Percentiles rank a stretch among this genome's conserved stretches.
phyloP scores from a whole-genome alignment of 306 rosid species.

The Biancaea sappan region DNA sequence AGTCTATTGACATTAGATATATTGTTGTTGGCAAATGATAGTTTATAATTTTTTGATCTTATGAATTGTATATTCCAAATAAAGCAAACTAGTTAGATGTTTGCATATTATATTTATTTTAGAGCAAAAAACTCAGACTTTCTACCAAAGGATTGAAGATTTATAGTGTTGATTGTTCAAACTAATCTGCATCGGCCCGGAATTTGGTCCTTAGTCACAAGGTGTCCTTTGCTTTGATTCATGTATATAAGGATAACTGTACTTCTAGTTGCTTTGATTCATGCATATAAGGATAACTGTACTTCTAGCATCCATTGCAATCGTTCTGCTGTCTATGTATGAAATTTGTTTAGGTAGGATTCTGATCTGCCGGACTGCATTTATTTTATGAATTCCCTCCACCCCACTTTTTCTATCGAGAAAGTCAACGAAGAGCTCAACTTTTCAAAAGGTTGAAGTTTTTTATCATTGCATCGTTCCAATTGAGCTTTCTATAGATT shows the following conservation, averaged over 20 bases:
- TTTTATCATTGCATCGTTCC: too few species aligned
- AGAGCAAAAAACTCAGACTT: not conserved
- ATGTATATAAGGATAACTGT: not conserved
- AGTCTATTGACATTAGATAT: not conserved
- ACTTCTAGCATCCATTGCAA: not conserved
- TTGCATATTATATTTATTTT: not conserved
- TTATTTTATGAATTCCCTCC: not conserved
- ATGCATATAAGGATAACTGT: not conserved
- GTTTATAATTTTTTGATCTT: not conserved
- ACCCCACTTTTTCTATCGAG: not conserved
- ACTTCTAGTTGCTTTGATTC: not conserved
- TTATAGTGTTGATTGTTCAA: not conserved
- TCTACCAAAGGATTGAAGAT: not conserved
- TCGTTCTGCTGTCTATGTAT: not conserved
- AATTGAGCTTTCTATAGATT: too few species aligned
- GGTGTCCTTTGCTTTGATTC: not conserved
- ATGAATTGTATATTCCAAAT: not conserved
- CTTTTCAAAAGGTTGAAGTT: too few species aligned
- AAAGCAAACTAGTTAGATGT: not conserved
- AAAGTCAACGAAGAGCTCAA: too few species aligned
- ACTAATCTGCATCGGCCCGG: not conserved
- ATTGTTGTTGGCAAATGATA: not conserved
- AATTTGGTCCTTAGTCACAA: not conserved
- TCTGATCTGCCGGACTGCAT: not conserved
- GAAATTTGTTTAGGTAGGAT: not conserved